Evolutionary conservation across 2,329 filamentous ascomycete species (phyloP).

Genomic region (Alternaria novae-zelandiae): DNA sequence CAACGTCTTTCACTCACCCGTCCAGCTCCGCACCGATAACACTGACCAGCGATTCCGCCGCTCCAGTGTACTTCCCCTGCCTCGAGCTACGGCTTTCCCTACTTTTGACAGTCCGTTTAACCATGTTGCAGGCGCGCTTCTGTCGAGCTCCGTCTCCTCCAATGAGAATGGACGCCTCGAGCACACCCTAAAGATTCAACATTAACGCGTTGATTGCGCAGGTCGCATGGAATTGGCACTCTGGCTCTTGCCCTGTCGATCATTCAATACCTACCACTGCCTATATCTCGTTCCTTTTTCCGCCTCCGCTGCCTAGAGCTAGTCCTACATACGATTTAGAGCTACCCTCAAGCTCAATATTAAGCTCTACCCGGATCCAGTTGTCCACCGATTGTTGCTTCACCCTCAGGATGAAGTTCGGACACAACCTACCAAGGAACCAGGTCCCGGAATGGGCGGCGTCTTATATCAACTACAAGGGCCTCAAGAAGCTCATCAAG

Average conservation of each 20-base stretch:
- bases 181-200: conserved; percentile 27
- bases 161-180: conserved; percentile 39
- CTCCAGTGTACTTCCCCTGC: conserved; percentile 40
- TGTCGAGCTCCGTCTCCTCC: conserved; percentile 32
- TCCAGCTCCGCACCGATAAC: conserved; percentile 19
- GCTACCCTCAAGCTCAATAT: neutral
- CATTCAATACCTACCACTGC: conserved; percentile 13
- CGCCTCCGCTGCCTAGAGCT: conserved; percentile 15
- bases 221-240: conserved; percentile 20
- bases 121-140: conserved; percentile 41
- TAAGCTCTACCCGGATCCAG: neutral
- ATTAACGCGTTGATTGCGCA: conserved; percentile 27
- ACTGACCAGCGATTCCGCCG: conserved; percentile 29
- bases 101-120: conserved; percentile 40
- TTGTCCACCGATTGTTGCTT: neutral
- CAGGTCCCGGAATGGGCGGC: conserved; percentile 87
- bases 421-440: conserved; percentile 71
- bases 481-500: conserved; percentile 95
- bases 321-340: neutral
- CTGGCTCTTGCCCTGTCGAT: conserved; percentile 11
- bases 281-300: conserved; percentile 19
- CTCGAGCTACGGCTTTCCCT: conserved; percentile 31
- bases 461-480: conserved; percentile 88
- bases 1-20: conserved; percentile 13
- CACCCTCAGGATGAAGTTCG: conserved; percentile 53